Base-by-base conservation (phyloP, 768 basidiomycete species). In the Tulasnella sp. region DNA sequence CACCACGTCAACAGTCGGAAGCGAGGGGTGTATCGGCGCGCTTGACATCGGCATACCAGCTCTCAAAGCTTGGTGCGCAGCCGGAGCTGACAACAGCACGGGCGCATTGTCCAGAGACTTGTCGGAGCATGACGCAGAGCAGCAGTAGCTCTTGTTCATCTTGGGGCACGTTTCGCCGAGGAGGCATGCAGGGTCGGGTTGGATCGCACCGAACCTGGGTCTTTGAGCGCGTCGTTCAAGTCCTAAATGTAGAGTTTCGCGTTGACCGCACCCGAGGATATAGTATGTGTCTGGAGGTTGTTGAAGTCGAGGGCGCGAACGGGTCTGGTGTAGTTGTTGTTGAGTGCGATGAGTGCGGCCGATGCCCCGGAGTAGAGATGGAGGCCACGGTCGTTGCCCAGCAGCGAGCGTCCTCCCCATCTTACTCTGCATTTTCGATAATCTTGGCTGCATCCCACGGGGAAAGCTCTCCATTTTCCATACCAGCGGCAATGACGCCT, bases 191-290 rank as follows among this genome's bases (percentile, higher is more conserved):
- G n/a, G n/a, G n/a, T n/a, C n/a, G n/a, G n/a, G n/a, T n/a, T n/a
- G n/a, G n/a, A n/a, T n/a, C n/a, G n/a, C n/a, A n/a, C n/a, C n/a
- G n/a, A n/a, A n/a, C n/a, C n/a, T n/a, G n/a, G n/a, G n/a, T n/a
- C n/a, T n/a, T 94, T 94, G 81, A 88, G 88, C 1, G 95, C 94
- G 79, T 93, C 92, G 82, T 93, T 96, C 45, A 98, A 86, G 82
- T 99, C 97, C 93, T 93, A 98, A 39, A 99, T 93, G 83, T 91
- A 97, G 40, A 98, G 91, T 95, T 99, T 96, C 78, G 95, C 97
- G 77, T 89, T 89, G 64, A 92, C 87, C 17, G 90, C 94, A 71
- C 97, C 97, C 1, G 93, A 93, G 22, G 96, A 91, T 75, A 99
- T 86, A 5, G 98, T 85, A 81, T 90, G 94, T n/a, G 89, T 88